phyloP scores from a whole-genome alignment of 2,329 filamentous ascomycete species.

The Paecilomyces sp. region DNA sequence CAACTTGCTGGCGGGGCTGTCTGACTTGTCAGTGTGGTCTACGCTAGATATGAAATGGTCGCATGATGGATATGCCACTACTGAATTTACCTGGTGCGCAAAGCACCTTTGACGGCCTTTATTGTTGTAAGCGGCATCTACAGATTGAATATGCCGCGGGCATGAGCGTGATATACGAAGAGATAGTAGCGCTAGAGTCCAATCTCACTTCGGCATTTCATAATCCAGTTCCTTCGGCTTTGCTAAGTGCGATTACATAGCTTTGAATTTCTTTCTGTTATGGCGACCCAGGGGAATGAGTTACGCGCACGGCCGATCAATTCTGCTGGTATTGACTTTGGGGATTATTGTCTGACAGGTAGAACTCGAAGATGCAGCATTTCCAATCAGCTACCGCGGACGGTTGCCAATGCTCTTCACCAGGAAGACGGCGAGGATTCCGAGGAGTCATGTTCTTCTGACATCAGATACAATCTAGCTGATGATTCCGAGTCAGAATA shows the following conservation, averaged over 20 bases:
- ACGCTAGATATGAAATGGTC: neutral
- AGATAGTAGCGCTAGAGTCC: neutral
- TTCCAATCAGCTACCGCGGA: neutral
- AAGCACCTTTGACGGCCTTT: neutral
- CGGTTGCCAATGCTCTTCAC: neutral
- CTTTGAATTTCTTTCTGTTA: neutral
- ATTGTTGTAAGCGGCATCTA: neutral
- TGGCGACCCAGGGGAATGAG: neutral
- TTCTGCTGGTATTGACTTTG: neutral
- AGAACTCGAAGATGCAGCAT: neutral
- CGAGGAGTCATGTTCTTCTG: neutral
- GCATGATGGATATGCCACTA: neutral
- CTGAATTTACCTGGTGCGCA: neutral
- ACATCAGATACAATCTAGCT: neutral
- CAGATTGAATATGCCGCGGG: neutral
- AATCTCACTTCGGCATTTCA: neutral
- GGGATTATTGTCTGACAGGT: neutral
- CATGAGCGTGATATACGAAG: neutral
- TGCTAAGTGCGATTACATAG: neutral
- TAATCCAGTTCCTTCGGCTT: neutral
- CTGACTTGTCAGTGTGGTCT: neutral
- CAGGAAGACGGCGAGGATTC: neutral
- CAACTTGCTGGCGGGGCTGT: neutral
- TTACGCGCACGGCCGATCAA: neutral
- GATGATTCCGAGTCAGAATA: neutral